These are phyloP conservation scores for Beta lomatogona DNA, from an alignment of 179 eudicot species.

Conservation along the genomic window DNA sequence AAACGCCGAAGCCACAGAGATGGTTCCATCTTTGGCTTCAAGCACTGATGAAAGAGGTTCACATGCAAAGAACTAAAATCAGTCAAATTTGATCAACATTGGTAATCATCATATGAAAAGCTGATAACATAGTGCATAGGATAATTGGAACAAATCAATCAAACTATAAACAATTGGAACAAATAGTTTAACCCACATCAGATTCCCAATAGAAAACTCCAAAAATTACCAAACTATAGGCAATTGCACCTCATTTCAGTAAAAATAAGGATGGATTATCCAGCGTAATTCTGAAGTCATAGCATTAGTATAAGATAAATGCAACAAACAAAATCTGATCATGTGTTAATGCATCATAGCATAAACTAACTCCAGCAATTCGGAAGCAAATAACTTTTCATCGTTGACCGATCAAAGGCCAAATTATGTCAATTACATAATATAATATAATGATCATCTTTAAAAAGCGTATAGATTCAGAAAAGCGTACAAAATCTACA, in stretches of 20 bases:
- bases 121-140: no score
- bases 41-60: constrained; percentile 39
- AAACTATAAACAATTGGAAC: no score
- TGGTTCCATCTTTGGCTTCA: constrained; percentile 68
- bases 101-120: no score
- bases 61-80: background rate
- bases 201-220: no score
- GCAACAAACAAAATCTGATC: no score
- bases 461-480: background rate
- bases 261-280: no score
- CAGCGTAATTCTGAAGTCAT: background rate
- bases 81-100: no score
- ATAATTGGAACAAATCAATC: no score
- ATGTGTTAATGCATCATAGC: no score
- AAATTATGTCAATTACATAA: background rate
- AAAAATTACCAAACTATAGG: no score
- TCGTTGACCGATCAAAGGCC: background rate
- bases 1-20: constrained; percentile 83
- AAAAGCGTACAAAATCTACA: background rate
- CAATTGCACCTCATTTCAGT: background rate
- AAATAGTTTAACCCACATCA: no score
- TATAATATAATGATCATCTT: background rate
- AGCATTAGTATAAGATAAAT: background rate
- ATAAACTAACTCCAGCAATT: background rate
- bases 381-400: background rate